Conservation (phyloP, 371 early-diverging fungal genomes). For the Mortierella sp. region DNA sequence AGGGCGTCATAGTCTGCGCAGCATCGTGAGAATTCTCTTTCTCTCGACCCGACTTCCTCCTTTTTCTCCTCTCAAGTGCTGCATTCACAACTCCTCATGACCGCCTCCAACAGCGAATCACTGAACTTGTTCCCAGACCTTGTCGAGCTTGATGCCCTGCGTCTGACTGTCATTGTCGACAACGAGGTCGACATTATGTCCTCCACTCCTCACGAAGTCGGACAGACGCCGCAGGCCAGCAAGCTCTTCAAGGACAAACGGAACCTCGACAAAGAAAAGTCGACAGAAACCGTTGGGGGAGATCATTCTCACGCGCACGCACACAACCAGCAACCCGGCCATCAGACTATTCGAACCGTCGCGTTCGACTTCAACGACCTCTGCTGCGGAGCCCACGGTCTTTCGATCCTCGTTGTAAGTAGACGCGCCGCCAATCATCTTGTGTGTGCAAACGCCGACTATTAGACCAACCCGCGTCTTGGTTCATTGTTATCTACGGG, state of each 20-base stretch:
- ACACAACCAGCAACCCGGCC: not conserved
- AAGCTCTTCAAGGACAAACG: slow-evolving; percentile 26
- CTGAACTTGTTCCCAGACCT: slow-evolving; percentile 36
- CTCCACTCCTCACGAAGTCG: slow-evolving; percentile 34
- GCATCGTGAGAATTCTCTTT: no score
- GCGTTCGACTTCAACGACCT: slow-evolving; percentile 37
- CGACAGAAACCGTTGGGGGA: not conserved
- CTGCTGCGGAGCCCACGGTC: slow-evolving; percentile 47
- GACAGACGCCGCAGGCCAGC: slow-evolving; percentile 17
- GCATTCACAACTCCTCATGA: not conserved
- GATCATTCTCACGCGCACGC: slow-evolving; percentile 1
- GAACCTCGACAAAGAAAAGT: slow-evolving; percentile 29
- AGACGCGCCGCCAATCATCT: not conserved
- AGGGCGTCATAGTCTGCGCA: no score
- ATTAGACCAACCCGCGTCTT: not conserved
- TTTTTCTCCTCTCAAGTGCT: not conserved
- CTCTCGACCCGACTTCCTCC: not conserved
- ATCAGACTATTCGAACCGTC: slow-evolving; percentile 12
- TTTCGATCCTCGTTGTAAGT: slow-evolving; percentile 41
- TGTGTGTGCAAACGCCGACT: not conserved
- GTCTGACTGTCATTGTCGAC: slow-evolving; percentile 44
- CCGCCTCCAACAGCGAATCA: not conserved
- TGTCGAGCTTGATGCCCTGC: slow-evolving; percentile 39
- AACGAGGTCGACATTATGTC: slow-evolving; percentile 49
- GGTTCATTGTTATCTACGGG: not conserved